Conservation (phyloP, 495 filamentous ascomycete genomes). For the Polyplosphaeria fusca region DNA sequence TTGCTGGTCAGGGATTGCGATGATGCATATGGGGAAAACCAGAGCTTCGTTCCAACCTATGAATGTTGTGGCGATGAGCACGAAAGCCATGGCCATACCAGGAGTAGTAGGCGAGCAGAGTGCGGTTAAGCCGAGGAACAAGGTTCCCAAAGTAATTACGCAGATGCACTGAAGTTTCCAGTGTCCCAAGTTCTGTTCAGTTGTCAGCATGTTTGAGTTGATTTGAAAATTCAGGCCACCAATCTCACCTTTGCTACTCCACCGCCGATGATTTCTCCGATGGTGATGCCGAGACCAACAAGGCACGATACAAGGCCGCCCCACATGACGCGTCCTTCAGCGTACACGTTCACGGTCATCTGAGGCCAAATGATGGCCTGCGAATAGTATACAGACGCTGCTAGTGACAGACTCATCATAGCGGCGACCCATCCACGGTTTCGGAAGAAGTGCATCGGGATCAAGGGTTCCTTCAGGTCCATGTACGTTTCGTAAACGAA, state of each 20-base stretch:
- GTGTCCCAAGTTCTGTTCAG: conserved; percentile 14
- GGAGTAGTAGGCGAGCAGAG: conserved; percentile 25
- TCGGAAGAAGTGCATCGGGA: conserved; percentile 30
- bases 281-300: conserved; percentile 20
- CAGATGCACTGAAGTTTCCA: conserved; percentile 27
- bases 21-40: conserved; percentile 29
- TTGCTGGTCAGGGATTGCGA: conserved; percentile 31
- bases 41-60: conserved; percentile 35
- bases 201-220: not conserved
- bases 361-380: conserved; percentile 30
- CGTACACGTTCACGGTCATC: conserved; percentile 14
- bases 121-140: conserved; percentile 20
- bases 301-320: conserved; percentile 18
- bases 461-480: conserved; percentile 23
- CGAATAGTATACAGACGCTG: conserved; percentile 26
- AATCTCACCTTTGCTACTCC: conserved; percentile 16
- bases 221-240: no score
- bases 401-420: conserved; percentile 20
- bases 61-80: conserved; percentile 27
- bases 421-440: conserved; percentile 18
- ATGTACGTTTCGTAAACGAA: conserved; percentile 39
- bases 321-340: conserved; percentile 8
- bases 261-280: conserved; percentile 23
- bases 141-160: conserved; percentile 21
- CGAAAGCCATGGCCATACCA: conserved; percentile 14